Conservation (phyloP, 805 yeast species). For the Cyberlindnera misumaiensis region DNA sequence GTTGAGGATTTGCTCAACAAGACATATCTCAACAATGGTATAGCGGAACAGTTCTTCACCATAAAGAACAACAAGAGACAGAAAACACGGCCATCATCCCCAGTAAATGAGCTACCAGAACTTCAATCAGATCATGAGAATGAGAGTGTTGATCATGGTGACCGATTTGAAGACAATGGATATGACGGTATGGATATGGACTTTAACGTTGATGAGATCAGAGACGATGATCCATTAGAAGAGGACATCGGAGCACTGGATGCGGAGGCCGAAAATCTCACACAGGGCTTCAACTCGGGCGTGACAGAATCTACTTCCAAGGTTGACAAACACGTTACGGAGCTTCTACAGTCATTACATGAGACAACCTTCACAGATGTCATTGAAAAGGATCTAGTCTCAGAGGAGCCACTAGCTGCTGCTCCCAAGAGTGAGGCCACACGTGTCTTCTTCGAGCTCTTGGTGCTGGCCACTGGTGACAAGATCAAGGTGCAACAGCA, state of each 20-base stretch:
- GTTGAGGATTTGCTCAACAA: conserved; percentile 13
- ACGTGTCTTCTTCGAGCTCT: conserved; percentile 70
- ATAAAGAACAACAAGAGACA: conserved; percentile 16
- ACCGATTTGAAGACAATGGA: background rate
- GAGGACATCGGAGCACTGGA: conserved; percentile 6
- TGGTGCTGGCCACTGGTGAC: conserved; percentile 75
- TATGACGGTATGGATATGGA: conserved; percentile 19
- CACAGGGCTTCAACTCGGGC: conserved; percentile 18
- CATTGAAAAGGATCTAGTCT: conserved; percentile 24
- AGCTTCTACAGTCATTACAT: conserved; percentile 1
- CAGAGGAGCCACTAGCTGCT: conserved; percentile 25
- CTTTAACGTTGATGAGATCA: conserved; percentile 29
- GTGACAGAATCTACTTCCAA: conserved; percentile 44
- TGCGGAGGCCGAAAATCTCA: conserved; percentile 20
- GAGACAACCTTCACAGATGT: conserved; percentile 31
- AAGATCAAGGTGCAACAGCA: conserved; percentile 59
- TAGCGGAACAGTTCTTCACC: conserved; percentile 12
- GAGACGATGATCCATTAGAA: conserved; percentile 5
- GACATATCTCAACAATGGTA: conserved; percentile 11
- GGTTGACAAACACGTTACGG: conserved; percentile 23
- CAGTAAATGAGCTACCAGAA: conserved; percentile 15
- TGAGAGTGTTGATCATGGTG: background rate
- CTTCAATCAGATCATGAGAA: conserved; percentile 10
- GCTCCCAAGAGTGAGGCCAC: conserved; percentile 54
- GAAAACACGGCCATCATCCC: conserved; percentile 12